Evolutionary conservation across 257 asterid species (phyloP), one percentile per base, ranked within the genome.

Genomic region (Solanum lycopersicoides): DNA sequence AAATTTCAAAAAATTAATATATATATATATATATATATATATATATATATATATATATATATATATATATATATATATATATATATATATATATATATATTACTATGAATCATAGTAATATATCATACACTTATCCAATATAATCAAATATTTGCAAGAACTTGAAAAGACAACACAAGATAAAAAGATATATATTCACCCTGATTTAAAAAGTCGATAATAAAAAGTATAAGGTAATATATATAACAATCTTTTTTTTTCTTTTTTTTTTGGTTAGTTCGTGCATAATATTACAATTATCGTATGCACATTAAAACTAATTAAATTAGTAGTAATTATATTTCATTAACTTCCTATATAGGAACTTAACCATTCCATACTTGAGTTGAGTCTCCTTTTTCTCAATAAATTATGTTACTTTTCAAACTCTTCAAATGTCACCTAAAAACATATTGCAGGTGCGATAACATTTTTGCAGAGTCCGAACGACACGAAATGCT

Each of bases 281-380:
- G 66, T 79, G 84, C 84, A 28, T 47, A 76, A 41, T 4, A 6
- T 76, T 42, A 76, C 4, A 25, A 42, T 15, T 45, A 9, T 28
- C 66, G 9, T 28, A 80, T 80, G 84, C 84, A 28, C 84, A 80
- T 47, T 47, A 37, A 45, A 45, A 45, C 84, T 45, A 69, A 69
- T 30, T 30, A 80, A 47, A 45, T 80, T 56, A 45, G 84, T 28
- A 23, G 37, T 63, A 66, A 20, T 35, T 28, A 77, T 77, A 77
- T 45, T 25, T 80, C 84, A 80, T 50, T 80, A 80, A 47, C 84
- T 28, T 79, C 56, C 82, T 74, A 74, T 66, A 21, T 39, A 75
- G 56, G 83, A 68, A 75, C 56, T 39, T 39, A 37, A 3, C 56
- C 50, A 39, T 75, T 25, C 53, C 35, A 75, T 39, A 21, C 56